Conservation (phyloP, 306 rosid genomes). For the Fagus crenata region DNA sequence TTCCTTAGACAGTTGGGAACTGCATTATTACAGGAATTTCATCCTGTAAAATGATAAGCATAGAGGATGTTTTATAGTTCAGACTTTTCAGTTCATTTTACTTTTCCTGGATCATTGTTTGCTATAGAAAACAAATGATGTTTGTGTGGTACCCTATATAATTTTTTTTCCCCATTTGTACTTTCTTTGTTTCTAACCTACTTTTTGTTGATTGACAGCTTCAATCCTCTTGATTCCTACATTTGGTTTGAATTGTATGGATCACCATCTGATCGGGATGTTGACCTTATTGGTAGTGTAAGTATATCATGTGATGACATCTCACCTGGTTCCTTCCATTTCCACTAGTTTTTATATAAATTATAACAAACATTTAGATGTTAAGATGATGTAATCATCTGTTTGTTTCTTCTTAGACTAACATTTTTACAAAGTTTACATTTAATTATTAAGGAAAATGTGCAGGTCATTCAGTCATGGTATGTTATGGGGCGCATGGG, state of each 20-base stretch:
- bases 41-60: not conserved
- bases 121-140: not conserved
- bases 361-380: not conserved
- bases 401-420: not conserved
- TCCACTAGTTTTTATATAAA: not conserved
- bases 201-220: constrained; percentile 50
- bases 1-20: not conserved
- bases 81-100: not conserved
- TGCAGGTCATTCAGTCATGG: constrained; percentile 92
- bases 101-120: not conserved
- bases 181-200: not conserved
- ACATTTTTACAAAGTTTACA: not conserved
- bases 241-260: constrained; percentile 91
- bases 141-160: constrained; percentile 14
- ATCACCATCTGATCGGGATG: constrained; percentile 73
- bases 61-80: constrained; percentile 2
- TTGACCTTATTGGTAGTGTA: constrained; percentile 81
- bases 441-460: constrained; percentile 13
- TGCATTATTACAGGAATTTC: not conserved
- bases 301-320: constrained; percentile 28
- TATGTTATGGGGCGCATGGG: constrained; percentile 97
- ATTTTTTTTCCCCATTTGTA: not conserved
- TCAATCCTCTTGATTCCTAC: constrained; percentile 82
- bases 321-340: constrained; percentile 1
- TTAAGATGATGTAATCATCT: not conserved